Evolutionary conservation across 2,329 filamentous ascomycete genomes (phyloP), one percentile per base, ranked within the genome.

Genomic region (Fusarium keratoplasticum): DNA sequence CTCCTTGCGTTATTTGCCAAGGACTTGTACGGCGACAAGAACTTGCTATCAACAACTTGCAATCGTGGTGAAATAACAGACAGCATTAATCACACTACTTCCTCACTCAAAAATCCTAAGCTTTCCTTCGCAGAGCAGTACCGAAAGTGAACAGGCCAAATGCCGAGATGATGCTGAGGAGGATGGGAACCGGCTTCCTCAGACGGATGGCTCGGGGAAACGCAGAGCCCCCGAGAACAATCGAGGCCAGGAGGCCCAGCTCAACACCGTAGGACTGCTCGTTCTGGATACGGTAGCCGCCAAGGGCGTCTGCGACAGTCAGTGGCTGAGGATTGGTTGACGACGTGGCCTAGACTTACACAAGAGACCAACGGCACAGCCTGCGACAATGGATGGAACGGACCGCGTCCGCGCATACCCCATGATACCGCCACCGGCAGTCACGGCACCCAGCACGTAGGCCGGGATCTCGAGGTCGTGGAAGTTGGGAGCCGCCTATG

Each of bases 361-460:
- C 20, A 91, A 81, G 16, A 87, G 76, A 59, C 96, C 96, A 75
- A 99, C 95, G 36, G 92, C 92, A 76, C 94, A 87, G 61, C 96
- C 96, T 16, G 96, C 96, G 14, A 90, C 91, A 76, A 98, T 88
- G 14, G 95, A 98, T 40, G 96, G 96, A 59, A 98, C 82, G 27
- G 95, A 98, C 68, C 94, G 90, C 1, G 95, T 96, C 81, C 92
- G 92, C 52, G 92, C 87, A 84, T 95, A 99, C 80, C 96, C 96
- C 80, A 94, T 93, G 69, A 94, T 92, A 74, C 96, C 96, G 78
- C 96, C 96, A 66, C 93, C 89, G 61, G 95, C 95, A 67, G 95
- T 98, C 68, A 98, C 88, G 73, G 91, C 88, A 70, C 93, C 94
- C 79, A 98, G 91, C 79, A 94, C 82, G 83, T 92, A 94, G 73